Evolutionary conservation across 1,139 yeast species (phyloP).

Genomic region (Kodamaea derodonti): DNA sequence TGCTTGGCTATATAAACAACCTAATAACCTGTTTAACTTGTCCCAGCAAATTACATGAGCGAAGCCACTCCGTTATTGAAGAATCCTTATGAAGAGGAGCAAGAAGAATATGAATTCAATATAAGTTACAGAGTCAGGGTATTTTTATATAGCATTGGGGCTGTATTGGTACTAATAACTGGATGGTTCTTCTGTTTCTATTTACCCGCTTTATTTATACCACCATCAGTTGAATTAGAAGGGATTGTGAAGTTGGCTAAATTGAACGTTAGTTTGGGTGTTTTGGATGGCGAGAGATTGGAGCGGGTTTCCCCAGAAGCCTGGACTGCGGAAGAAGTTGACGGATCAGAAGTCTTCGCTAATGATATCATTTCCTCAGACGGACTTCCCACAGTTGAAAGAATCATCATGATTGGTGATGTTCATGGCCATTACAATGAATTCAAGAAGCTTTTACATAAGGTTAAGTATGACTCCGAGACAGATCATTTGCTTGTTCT

Average conservation of each 20-base stretch:
- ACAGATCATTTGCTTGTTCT: conserved; percentile 63
- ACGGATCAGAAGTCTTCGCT: neutral
- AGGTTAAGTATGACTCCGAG: conserved; percentile 38
- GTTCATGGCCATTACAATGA: conserved; percentile 74
- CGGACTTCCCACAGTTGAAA: conserved; percentile 16
- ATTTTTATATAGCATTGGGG: conserved; percentile 14
- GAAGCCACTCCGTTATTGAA: conserved; percentile 15
- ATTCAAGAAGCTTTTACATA: conserved; percentile 47
- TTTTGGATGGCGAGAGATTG: conserved; percentile 17
- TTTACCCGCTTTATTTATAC: conserved; percentile 35
- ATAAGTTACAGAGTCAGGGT: conserved; percentile 16
- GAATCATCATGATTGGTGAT: conserved; percentile 77
- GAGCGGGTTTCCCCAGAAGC: conserved; percentile 8
- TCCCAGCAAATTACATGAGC: conserved; percentile 7
- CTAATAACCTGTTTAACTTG: neutral
- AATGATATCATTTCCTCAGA: neutral
- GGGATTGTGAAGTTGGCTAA: conserved; percentile 26
- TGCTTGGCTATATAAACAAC: neutral
- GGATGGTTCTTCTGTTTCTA: conserved; percentile 31
- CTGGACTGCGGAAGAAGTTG: conserved; percentile 1
- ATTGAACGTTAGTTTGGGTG: conserved; percentile 22
- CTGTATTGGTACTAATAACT: conserved; percentile 14
- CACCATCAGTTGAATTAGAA: conserved; percentile 25
- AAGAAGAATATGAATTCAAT: conserved; percentile 14
- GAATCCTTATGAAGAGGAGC: conserved; percentile 7